Evolutionary conservation across 2,329 filamentous ascomycete species (phyloP), one percentile per base, ranked within the genome.

Genomic region (Stenocarpella maydis): DNA sequence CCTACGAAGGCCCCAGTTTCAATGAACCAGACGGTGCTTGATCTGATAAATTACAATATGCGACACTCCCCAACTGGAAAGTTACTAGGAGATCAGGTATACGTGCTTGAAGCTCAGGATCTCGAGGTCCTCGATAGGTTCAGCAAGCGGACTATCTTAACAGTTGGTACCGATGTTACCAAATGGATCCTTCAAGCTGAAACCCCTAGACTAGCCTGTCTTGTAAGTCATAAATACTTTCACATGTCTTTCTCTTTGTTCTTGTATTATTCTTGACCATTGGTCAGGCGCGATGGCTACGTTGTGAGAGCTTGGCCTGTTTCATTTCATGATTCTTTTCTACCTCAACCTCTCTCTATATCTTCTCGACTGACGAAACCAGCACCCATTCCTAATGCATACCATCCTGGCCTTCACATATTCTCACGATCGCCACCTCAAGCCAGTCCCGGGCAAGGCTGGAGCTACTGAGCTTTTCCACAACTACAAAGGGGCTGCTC

Each of bases 361-460:
- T 52, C 1, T 37, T 8, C 14, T 28, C 1, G 4, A 21, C 50
- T 69, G n/a, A 37, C 21, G 14, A 24, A 10, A 28, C 10, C 71
- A 76, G 84, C 78, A 86, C 60, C 81, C 84, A 0, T 88, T 85
- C 67, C 78, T 90, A 6, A 82, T 88, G 78, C 87, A 90, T 74
- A 78, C 84, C 55, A 79, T 88, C 21, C 78, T 88, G 37, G 80
- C 84, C 24, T 73, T 89, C 26, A 84, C 87, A 2, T 75, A 85
- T 4, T 82, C 87, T 71, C 87, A 90, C 72, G 86, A 88, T 70
- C 80, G 83, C 7, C 78, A 82, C 70, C 75, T 85, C 47, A 72
- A 73, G 15, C 73, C 72, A 1, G 53, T 69, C 6, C 50, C 68
- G 63, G 43, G 26, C 12, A 71, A 63, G 24, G 72, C n/a, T 26